A percentile compares a stretch with the other conserved stretches of the same genome.
These are phyloP conservation scores for Ocimum tenuiflorum DNA, from an alignment of 257 asterid species.

Conservation along the genomic window DNA sequence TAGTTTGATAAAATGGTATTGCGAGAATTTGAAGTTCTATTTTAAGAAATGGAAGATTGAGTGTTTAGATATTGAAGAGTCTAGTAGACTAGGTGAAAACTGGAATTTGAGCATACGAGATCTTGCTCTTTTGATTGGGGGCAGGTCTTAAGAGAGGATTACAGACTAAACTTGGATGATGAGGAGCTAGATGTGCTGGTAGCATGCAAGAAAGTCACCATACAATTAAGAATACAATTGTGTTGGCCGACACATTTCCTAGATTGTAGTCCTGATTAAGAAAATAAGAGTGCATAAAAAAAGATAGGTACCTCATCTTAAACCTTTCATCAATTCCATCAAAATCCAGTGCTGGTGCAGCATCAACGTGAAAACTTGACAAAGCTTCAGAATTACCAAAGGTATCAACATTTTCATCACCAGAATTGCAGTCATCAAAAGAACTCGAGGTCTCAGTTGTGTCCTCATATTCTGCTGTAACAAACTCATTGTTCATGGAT, in stretches of 20 bases:
- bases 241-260: background rate
- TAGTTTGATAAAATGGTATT: no score
- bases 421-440: conserved; percentile 47
- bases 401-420: conserved; percentile 30
- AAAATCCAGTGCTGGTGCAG: conserved; percentile 26
- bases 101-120: no score
- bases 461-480: conserved; percentile 34
- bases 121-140: no score
- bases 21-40: no score
- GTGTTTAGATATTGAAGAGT: no score
- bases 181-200: no score
- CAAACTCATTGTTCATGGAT: conserved; percentile 24
- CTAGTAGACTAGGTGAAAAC: no score
- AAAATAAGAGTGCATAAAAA: background rate
- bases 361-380: conserved; percentile 36
- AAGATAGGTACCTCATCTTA: conserved; percentile 34
- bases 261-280: background rate
- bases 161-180: no score
- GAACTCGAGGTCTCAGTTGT: conserved; percentile 74
- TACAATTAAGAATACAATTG: no score
- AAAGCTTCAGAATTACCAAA: conserved; percentile 38
- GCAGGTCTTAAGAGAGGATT: no score
- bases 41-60: no score
- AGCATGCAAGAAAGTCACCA: no score
- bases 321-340: conserved; percentile 32